Evolutionary conservation across 768 basidiomycete genomes (phyloP).

Genomic region (Tulasnella sp.): DNA sequence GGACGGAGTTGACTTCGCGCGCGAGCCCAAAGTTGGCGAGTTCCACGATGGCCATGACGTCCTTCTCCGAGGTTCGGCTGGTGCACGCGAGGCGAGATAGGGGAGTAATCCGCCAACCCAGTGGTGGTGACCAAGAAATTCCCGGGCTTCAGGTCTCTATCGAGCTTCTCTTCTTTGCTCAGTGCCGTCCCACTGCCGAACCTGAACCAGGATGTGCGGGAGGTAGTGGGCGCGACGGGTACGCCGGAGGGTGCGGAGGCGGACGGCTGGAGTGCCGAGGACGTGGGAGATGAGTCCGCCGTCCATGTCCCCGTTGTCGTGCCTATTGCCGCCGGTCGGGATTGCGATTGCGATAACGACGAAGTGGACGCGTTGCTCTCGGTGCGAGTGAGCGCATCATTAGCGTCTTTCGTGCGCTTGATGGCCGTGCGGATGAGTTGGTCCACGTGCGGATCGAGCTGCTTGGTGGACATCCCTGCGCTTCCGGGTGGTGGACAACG

Average conservation of each 20-base stretch:
- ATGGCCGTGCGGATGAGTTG: conserved; percentile 40
- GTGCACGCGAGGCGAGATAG: conserved; percentile 48
- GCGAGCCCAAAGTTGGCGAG: conserved; percentile 98
- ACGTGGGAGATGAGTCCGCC: conserved; percentile 53
- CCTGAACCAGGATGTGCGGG: not conserved
- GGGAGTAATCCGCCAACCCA: conserved; percentile 85
- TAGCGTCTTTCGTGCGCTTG: conserved; percentile 31
- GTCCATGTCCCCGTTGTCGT: conserved; percentile 44
- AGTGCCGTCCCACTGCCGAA: not conserved
- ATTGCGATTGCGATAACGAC: conserved; percentile 19
- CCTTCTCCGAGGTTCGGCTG: conserved; percentile 61
- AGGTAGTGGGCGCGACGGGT: not conserved
- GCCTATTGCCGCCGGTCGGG: conserved; percentile 21
- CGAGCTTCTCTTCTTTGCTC: conserved; percentile 33
- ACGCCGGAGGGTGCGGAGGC: not conserved
- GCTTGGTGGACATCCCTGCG: not conserved
- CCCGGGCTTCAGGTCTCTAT: conserved; percentile 99
- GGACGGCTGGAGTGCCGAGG: conserved; percentile 25
- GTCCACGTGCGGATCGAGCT: conserved; percentile 37
- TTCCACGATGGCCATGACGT: conserved; percentile 94
- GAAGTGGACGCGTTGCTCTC: conserved; percentile 11
- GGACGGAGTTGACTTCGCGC: conserved; percentile 71
- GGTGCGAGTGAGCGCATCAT: conserved; percentile 16
- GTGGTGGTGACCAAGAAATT: conserved; percentile 99
- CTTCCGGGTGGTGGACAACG: too few relatives aligned